These are phyloP conservation scores for Staphylotrichum tortipilum DNA, from an alignment of 495 filamentous ascomycete species.

Conservation along the genomic window DNA sequence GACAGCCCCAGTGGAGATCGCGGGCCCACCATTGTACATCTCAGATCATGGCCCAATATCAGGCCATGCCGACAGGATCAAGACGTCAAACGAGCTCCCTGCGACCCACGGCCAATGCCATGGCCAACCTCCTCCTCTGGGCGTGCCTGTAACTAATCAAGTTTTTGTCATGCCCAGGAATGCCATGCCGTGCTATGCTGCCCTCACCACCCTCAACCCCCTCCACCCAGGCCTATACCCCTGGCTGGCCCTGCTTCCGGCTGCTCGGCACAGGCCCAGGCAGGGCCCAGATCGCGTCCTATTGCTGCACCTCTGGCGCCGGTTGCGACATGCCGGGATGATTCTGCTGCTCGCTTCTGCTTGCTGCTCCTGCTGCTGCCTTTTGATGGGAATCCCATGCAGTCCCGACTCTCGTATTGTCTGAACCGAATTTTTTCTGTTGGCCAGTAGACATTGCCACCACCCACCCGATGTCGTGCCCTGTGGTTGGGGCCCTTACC, in stretches of 20 bases:
- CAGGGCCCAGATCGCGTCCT: conserved; percentile 5
- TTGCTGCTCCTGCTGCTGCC: neutral
- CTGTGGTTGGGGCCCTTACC: neutral
- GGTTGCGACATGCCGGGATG: conserved; percentile 6
- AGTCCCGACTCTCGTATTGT: conserved; percentile 3
- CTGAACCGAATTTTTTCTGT: neutral
- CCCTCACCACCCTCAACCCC: neutral
- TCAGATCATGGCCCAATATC: too few relatives aligned
- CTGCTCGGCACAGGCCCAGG: conserved; percentile 7
- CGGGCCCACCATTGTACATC: too few relatives aligned
- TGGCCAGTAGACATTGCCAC: conserved; percentile 1
- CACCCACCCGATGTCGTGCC: neutral
- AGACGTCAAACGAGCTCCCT: too few relatives aligned
- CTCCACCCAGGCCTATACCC: too few relatives aligned
- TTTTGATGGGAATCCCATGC: neutral
- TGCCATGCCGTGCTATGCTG: neutral
- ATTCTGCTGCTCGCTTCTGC: neutral
- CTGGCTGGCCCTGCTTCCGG: conserved; percentile 1
- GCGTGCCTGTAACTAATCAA: too few relatives aligned
- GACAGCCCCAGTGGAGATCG: too few relatives aligned
- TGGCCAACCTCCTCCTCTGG: too few relatives aligned
- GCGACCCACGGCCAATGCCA: too few relatives aligned
- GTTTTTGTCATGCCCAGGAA: too few relatives aligned
- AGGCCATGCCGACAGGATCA: too few relatives aligned
- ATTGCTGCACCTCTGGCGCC: neutral